Evolutionary conservation across 148 eudicot species (phyloP).

Genomic region (Chenopodium suecicum): DNA sequence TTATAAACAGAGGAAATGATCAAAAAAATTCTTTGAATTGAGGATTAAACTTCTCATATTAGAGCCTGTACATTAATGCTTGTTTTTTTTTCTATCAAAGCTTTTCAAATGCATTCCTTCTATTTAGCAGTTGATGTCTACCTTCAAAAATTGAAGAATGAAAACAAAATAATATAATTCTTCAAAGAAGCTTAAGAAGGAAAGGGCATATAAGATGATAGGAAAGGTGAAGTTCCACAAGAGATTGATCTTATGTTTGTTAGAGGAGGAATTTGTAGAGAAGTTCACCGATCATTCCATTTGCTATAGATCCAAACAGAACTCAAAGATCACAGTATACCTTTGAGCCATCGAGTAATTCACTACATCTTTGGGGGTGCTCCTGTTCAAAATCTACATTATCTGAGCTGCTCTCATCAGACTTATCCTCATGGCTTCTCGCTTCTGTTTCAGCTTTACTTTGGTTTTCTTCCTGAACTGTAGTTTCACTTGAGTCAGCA

Average conservation of each 20-base stretch:
- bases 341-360: conserved; percentile 36
- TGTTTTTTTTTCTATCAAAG: neutral
- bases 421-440: conserved; percentile 26
- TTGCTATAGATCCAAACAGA: neutral
- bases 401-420: conserved; percentile 34
- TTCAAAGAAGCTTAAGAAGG: neutral
- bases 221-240: neutral
- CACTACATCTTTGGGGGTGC: conserved; percentile 22
- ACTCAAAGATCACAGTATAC: conserved; percentile 36
- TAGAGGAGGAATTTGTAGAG: neutral
- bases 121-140: neutral
- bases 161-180: neutral
- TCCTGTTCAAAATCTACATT: conserved; percentile 32
- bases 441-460: conserved; percentile 36
- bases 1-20: neutral
- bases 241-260: neutral
- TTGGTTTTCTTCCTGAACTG: conserved; percentile 30
- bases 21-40: neutral
- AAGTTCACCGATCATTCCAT: neutral
- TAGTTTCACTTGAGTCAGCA: conserved; percentile 37
- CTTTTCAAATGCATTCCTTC: neutral
- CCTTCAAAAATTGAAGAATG: neutral
- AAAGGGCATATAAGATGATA: neutral
- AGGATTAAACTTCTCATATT: neutral
- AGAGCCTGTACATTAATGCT: neutral